Evolutionary conservation across 2,329 filamentous ascomycete species (phyloP).

Genomic region (Graphium sp.): DNA sequence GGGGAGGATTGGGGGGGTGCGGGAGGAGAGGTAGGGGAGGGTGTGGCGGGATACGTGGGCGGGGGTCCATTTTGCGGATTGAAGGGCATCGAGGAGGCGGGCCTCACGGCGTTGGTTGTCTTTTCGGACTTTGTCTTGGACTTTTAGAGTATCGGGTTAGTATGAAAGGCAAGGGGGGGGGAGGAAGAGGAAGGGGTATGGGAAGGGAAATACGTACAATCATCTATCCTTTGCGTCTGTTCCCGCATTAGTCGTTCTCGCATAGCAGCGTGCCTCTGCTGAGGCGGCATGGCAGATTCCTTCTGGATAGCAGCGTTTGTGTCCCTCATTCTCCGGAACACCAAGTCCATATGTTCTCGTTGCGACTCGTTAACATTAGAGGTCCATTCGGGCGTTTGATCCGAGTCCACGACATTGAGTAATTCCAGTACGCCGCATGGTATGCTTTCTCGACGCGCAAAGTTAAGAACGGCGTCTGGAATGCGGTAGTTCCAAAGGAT

Average conservation of each 20-base stretch:
- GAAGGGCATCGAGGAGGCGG: slow-evolving; percentile 30
- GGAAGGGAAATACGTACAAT: slow-evolving; percentile 18
- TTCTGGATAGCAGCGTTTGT: too few species aligned
- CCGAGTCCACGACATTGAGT: slow-evolving; percentile 28
- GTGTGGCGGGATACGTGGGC: slow-evolving; percentile 25
- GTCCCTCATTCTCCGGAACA: too few species aligned
- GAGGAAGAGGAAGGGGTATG: neutral
- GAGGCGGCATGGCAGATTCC: slow-evolving; percentile 24
- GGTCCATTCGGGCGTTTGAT: slow-evolving; percentile 37
- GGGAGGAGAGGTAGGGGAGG: slow-evolving; percentile 30
- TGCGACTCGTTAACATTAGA: slow-evolving; percentile 21
- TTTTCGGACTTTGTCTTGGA: slow-evolving; percentile 21
- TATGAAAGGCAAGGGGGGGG: neutral
- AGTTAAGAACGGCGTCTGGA: slow-evolving; percentile 29
- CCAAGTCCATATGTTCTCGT: too few species aligned
- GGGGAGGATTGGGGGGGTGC: too few species aligned
- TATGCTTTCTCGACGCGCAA: slow-evolving; percentile 32
- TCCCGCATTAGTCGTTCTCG: slow-evolving; percentile 23
- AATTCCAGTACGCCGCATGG: slow-evolving; percentile 44
- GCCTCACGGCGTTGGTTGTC: slow-evolving; percentile 24
- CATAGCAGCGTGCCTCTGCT: slow-evolving; percentile 20
- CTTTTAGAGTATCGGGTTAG: slow-evolving; percentile 9
- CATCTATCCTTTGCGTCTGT: slow-evolving; percentile 24
- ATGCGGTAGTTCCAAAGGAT: slow-evolving; percentile 45
- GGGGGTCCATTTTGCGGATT: slow-evolving; percentile 34